Base-by-base conservation (phyloP, 495 filamentous ascomycete genomes). In the Talaromyces nanjingensis region DNA sequence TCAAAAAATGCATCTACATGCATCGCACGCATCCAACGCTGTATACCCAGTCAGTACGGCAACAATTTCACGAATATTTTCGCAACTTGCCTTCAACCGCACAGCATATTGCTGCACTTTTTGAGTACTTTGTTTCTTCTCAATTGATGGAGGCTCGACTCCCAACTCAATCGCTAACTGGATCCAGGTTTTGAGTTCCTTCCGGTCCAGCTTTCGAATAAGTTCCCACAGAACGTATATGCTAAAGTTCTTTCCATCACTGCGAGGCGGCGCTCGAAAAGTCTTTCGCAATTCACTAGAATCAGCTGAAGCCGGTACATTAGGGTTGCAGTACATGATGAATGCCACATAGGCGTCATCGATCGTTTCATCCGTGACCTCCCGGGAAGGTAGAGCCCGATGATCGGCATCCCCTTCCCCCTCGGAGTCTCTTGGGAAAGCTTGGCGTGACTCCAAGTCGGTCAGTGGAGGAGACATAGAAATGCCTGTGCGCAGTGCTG, bases 1-100 rank as follows among this genome's bases (percentile, higher is more conserved):
- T 96, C 92, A 72, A 97, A 97, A 72, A 97, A 98, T 18, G 93
- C 90, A 80, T 97, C 92, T 22, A 98, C 85, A 71, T 97, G 94
- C 91, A 96, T 96, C 1, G 94, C 93, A 70, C 91, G 91, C 91
- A 98, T 94, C 94, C 94, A 98, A 64, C 94, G 85, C 90, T 97
- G 65, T 65, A 63, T 14, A 42, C 34, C 22, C 69, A 64, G 57
- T 65, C 18, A 59, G 20, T 54, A 31, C 37, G 1, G 37, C 37
- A 42, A 42, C 14, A 42, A 16, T 5, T 14, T 42, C 4, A 14
- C 2, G 4, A 2, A 1, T 16, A 42, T 1, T 8, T 31, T 37
- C 12, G 37, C 37, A 45, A 71, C 79, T 64, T 78, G 93, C 91
- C 85, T 97, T 98, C 52, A 98, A 77, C 59, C 94, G 81, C 37